Conservation (phyloP, 352 stramenopile genomes). For the Phytophthora aleatoria region DNA sequence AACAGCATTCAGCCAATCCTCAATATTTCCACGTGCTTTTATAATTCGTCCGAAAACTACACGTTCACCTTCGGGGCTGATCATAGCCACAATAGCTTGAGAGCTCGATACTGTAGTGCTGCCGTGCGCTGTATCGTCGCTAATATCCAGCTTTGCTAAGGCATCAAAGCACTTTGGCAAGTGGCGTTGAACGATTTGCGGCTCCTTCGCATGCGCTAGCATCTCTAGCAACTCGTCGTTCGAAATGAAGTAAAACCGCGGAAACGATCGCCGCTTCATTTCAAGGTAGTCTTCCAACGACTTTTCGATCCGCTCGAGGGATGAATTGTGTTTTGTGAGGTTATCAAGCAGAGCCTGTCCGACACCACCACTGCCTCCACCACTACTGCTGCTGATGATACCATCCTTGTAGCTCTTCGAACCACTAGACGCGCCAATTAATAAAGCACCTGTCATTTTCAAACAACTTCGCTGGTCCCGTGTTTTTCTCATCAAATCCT, state of each 20-base stretch:
- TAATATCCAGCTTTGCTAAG: slow-evolving; percentile 79
- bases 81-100: slow-evolving; percentile 78
- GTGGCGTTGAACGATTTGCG: slow-evolving; percentile 77
- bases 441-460: slow-evolving; percentile 57
- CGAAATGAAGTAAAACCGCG: slow-evolving; percentile 89
- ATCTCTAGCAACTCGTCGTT: slow-evolving; percentile 90
- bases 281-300: slow-evolving; percentile 85
- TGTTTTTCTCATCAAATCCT: slow-evolving; percentile 73
- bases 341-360: slow-evolving; percentile 61
- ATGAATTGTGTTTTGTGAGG: slow-evolving; percentile 70
- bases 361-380: slow-evolving; percentile 14
- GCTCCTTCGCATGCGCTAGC: slow-evolving; percentile 79
- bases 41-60: slow-evolving; percentile 74
- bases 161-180: slow-evolving; percentile 88
- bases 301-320: slow-evolving; percentile 78
- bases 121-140: slow-evolving; percentile 38
- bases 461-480: slow-evolving; percentile 70
- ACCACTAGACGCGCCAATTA: slow-evolving; percentile 29
- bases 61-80: slow-evolving; percentile 81
- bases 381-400: not conserved
- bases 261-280: slow-evolving; percentile 84
- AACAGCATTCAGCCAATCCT: slow-evolving; percentile 85
- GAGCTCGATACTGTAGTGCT: slow-evolving; percentile 16
- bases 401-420: slow-evolving; percentile 24
- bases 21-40: slow-evolving; percentile 87